These are phyloP conservation scores for Aspergillus sp. DNA, from an alignment of 2,329 filamentous ascomycete genomes.

Conservation along the genomic window DNA sequence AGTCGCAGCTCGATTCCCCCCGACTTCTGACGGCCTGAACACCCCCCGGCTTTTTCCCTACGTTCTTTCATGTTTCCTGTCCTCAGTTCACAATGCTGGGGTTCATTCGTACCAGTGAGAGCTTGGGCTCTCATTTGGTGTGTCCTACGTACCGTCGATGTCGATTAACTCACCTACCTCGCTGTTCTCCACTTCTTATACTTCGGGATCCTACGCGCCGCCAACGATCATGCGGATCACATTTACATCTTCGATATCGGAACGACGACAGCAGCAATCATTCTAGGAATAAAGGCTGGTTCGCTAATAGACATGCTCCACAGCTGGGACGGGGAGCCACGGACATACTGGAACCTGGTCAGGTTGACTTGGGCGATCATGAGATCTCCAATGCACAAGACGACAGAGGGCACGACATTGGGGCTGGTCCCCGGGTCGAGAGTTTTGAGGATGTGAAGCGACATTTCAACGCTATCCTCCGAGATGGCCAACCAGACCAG, in stretches of 20 bases:
- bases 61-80: not conserved
- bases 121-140: slow-evolving; percentile 31
- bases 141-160: slow-evolving; percentile 26
- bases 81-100: slow-evolving; percentile 24
- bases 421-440: not conserved
- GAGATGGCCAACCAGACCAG: slow-evolving; percentile 43
- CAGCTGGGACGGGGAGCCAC: not conserved
- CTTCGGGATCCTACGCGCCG: slow-evolving; percentile 6
- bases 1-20: slow-evolving; percentile 1
- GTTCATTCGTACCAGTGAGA: slow-evolving; percentile 28
- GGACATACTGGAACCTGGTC: slow-evolving; percentile 4
- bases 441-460: slow-evolving; percentile 4
- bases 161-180: slow-evolving; percentile 16
- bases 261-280: not conserved
- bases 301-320: not conserved
- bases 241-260: not conserved
- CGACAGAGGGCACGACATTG: not conserved
- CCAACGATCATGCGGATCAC: not conserved
- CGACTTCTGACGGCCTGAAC: not conserved
- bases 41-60: not conserved
- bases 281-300: not conserved
- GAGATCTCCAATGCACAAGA: not conserved
- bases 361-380: not conserved
- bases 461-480: slow-evolving; percentile 32
- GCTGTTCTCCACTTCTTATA: slow-evolving; percentile 11